Evolutionary conservation across 75 land plant species (phyloP), one percentile per base, ranked within the genome.

Genomic region (Pinus albicaulis): DNA sequence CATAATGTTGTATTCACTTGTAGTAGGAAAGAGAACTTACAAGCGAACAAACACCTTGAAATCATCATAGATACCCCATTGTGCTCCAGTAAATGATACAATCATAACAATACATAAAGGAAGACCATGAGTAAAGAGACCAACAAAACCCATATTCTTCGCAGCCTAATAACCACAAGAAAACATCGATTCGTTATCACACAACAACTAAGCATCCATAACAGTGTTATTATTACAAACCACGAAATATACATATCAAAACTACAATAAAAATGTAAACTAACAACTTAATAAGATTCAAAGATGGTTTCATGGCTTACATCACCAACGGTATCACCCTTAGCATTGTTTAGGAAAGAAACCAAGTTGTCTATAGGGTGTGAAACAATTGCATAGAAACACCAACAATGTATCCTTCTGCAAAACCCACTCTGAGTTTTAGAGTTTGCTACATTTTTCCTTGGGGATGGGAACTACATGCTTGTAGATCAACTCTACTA

Each of bases 301-400:
- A n/a, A n/a, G n/a, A n/a, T n/a, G n/a, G n/a, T n/a, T n/a, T n/a
- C n/a, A n/a, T n/a, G n/a, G n/a, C n/a, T n/a, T n/a, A 85, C 86
- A 53, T 86, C 86, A 23, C 80, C 82, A 64, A 89, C 88, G n/a
- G 94, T 93, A 48, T 89, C 96, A 34, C 36, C 36, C 0, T 34
- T 34, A 34, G 36, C 36, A 34, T 34, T 34, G 36, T 34, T 34
- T 34, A 55, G 88, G 84, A 91, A 93, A 60, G 96, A 93, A 53
- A 93, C 94, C 10, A 93, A 84, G 71, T 93, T 93, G 69, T 93
- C 94, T 31, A 94, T 94, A 5, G 96, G 96, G 55, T 93, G 96
- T 4, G 96, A 93, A 24, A 93, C 83, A 61, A 92, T 73, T 44
- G 95, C 95, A 78, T 95, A 95, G 62, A 95, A 82, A 92, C 82